Evolutionary conservation across 208 protist genomes (phyloP).

Genomic region (Herpetomonas muscarum): DNA sequence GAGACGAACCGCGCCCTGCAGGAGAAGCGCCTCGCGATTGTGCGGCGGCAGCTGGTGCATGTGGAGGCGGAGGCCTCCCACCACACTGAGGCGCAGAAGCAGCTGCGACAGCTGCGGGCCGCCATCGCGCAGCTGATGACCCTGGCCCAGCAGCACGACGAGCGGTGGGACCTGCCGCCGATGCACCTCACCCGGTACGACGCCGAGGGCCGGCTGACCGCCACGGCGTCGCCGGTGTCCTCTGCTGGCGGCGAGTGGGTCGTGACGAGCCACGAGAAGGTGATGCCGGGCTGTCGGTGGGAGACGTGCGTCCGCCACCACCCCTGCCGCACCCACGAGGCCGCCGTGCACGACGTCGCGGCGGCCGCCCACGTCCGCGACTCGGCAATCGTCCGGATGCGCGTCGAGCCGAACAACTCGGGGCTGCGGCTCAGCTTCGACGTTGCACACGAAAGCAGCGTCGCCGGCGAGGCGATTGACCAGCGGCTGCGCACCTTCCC

Average conservation of each 20-base stretch:
- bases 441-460: neutral
- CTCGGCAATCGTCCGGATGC: neutral
- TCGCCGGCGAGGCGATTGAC: neutral
- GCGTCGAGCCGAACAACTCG: neutral
- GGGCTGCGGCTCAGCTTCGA: neutral
- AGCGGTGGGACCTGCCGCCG: conserved; percentile 16
- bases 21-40: neutral
- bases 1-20: no score
- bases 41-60: neutral
- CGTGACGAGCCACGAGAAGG: neutral
- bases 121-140: conserved; percentile 8
- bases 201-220: neutral
- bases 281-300: neutral
- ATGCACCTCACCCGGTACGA: neutral
- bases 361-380: neutral
- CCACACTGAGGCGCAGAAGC: neutral
- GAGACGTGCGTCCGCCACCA: neutral
- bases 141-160: conserved; percentile 13
- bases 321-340: neutral
- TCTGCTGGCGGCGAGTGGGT: no score
- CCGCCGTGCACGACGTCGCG: conserved; percentile 21
- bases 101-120: neutral
- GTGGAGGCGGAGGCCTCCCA: neutral
- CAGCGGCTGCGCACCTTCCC: neutral
- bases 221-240: no score